Evolutionary conservation across 1,139 yeast species (phyloP).

Genomic region (Hyphopichia burtonii): DNA sequence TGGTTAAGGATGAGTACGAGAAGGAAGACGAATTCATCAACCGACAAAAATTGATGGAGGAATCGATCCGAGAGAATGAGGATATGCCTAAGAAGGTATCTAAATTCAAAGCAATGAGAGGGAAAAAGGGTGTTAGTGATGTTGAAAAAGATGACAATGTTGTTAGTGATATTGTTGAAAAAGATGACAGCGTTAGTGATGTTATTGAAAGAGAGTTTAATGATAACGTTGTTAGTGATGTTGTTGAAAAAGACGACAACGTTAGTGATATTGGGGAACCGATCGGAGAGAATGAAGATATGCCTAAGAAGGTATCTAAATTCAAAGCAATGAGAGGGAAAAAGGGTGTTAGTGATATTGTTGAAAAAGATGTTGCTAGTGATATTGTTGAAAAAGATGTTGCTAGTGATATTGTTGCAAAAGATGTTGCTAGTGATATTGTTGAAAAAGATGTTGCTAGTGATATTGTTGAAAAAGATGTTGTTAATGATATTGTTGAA

Average conservation of each 20-base stretch:
- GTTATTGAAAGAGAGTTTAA: too few species aligned
- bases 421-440: background rate
- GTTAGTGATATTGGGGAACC: constrained; percentile 9
- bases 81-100: background rate
- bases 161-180: background rate
- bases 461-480: background rate
- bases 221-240: too few species aligned
- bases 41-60: constrained; percentile 6
- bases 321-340: too few species aligned
- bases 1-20: background rate
- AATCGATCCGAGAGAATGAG: constrained; percentile 8
- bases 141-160: too few species aligned
- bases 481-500: too few species aligned
- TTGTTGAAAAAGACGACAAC: too few species aligned
- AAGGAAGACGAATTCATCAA: constrained; percentile 3
- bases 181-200: too few species aligned
- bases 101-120: too few species aligned
- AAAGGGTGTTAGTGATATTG: too few species aligned
- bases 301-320: background rate
- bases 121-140: too few species aligned
- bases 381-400: background rate
- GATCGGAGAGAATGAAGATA: constrained; percentile 6
- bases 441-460: background rate
- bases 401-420: too few species aligned
- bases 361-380: too few species aligned